Conservation (phyloP, 2,329 filamentous ascomycete genomes). For the Calonectria montana region DNA sequence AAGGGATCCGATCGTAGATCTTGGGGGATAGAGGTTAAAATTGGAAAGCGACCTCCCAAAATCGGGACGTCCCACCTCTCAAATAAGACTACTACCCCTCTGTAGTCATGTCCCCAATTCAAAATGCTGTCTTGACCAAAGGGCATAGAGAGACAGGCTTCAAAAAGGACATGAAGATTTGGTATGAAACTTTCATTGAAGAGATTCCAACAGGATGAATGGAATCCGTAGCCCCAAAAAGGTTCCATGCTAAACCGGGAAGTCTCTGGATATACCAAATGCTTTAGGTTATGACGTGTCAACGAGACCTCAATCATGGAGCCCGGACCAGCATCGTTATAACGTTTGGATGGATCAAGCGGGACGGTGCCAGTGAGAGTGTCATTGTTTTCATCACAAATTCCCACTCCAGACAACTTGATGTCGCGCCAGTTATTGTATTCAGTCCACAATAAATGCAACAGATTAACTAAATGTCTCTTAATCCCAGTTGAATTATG, state of each 20-base stretch:
- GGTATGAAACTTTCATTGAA: neutral
- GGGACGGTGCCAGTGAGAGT: neutral
- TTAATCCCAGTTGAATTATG: neutral
- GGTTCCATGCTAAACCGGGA: neutral
- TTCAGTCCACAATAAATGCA: constrained; percentile 19
- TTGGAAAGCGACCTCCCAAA: neutral
- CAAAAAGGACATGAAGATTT: constrained; percentile 14
- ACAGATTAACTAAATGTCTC: neutral
- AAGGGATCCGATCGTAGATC: constrained; percentile 16
- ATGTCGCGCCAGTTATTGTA: constrained; percentile 6
- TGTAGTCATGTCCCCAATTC: constrained; percentile 33
- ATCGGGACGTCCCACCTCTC: neutral
- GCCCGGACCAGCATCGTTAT: constrained; percentile 10
- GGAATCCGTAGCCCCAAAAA: constrained; percentile 24
- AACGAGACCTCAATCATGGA: constrained; percentile 20
- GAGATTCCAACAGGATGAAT: constrained; percentile 29
- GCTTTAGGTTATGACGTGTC: neutral
- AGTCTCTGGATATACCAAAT: constrained; percentile 7
- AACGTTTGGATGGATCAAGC: neutral
- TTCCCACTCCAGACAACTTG: constrained; percentile 23
- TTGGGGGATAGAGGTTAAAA: neutral
- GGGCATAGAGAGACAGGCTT: constrained; percentile 21
- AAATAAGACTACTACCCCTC: neutral
- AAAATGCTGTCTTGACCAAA: neutral
- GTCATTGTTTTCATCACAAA: constrained; percentile 8